Base-by-base conservation (phyloP, 495 filamentous ascomycete genomes). In the Penicillium longicatenatum region DNA sequence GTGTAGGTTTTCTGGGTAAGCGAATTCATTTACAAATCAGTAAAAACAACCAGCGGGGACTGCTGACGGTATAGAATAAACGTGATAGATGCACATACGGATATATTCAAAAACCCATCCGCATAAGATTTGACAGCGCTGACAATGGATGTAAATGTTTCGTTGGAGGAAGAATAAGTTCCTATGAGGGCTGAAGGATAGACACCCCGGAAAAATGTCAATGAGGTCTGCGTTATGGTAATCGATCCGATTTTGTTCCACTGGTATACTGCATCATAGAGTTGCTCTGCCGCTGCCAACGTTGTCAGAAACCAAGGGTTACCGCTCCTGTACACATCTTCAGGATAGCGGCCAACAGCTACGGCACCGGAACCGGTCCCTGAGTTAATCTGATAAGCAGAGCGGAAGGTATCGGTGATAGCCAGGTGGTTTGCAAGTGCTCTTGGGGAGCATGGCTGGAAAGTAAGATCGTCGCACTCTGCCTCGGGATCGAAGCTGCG, bases 251-350 rank as follows among this genome's bases (percentile, higher is more conserved):
- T 61, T 14, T 68, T 61, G 59, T 84, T 75, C 81, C 82, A 85
- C 35, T 86, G 82, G 54, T 83, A 82, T 6, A 88, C 41, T 6
- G 86, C 83, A 58, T 84, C 83, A 62, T 89, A 89, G 20, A 89
- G 75, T 61, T 82, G 80, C 66, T 89, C 86, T 10, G 85, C 86
- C 2, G 84, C 85, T 10, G 84, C 84, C 43, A 87, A 70, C 2
- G 85, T 89, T 59, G 75, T 75, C 9, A 90, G 75, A 60, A 85
- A 88, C 86, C 86, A 88, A 4, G 84, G 85, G 69, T 88, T 86
- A 17, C 86, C 87, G 57, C 82, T 80, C 59, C 85, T 87, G 70
- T 90, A 91, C 0, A 71, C 61, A 55, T 91, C 89, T 61, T 89
- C 86, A 2, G 86, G 70, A 68, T 91, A 91, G 11, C 89, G 75